Percentiles rank a stretch among this genome's conserved stretches.
Conservation (phyloP, 192 early-diverging fungal species). For the Coemansia guatemalensis region DNA sequence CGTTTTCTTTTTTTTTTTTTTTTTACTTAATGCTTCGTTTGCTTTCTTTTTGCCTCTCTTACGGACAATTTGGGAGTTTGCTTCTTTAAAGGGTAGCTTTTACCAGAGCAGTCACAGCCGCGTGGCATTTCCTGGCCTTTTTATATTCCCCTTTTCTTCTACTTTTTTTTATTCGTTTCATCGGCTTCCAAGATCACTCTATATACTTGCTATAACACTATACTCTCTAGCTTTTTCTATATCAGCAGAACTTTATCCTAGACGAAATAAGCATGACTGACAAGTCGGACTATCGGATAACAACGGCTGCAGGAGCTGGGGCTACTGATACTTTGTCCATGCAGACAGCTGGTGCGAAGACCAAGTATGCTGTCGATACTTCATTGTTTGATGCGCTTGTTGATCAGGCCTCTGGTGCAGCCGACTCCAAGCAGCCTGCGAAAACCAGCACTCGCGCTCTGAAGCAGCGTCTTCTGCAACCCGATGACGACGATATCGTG, state of each 20-base stretch:
- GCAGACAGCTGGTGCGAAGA: neutral
- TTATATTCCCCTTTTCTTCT: neutral
- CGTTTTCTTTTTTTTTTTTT: too few species aligned
- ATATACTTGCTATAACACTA: neutral
- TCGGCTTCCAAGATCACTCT: neutral
- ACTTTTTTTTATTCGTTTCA: neutral
- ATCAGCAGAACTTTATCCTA: neutral
- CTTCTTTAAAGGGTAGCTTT: too few species aligned
- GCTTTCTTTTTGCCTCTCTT: too few species aligned
- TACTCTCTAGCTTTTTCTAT: neutral
- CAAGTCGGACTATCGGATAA: neutral
- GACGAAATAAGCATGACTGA: too few species aligned
- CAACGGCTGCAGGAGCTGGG: neutral
- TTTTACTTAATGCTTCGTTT: too few species aligned
- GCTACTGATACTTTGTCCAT: neutral
- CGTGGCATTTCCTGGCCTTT: too few species aligned
- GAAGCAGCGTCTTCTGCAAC: slow-evolving; percentile 56
- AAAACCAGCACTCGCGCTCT: slow-evolving; percentile 11
- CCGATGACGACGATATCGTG: slow-evolving; percentile 47
- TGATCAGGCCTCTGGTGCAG: slow-evolving; percentile 24
- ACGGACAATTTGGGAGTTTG: too few species aligned
- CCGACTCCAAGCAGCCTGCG: neutral
- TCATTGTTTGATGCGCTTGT: slow-evolving; percentile 47
- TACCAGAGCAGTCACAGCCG: too few species aligned
- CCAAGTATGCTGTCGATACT: slow-evolving; percentile 46